phyloP scores from a whole-genome alignment of 495 filamentous ascomycete genomes.

The Aspergillus ellipticus region DNA sequence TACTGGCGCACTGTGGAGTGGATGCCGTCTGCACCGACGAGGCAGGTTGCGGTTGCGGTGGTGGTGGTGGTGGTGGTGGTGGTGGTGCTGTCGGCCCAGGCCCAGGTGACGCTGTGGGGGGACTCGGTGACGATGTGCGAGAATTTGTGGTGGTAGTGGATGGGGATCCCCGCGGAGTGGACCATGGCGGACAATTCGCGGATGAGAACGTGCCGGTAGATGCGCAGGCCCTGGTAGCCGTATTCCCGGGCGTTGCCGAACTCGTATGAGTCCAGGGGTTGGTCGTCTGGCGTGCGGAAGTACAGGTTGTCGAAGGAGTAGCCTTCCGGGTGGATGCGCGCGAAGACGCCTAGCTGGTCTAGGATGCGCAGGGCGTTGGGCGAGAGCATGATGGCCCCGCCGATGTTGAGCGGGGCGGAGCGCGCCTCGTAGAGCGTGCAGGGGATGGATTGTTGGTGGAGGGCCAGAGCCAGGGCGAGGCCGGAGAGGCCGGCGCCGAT shows the following conservation, averaged over 20 bases:
- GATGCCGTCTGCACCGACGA: slow-evolving; percentile 51
- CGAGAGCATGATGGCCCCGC: slow-evolving; percentile 51
- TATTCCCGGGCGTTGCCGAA: slow-evolving; percentile 41
- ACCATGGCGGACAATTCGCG: slow-evolving; percentile 29
- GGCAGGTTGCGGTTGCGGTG: slow-evolving; percentile 27
- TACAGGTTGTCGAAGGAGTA: slow-evolving; percentile 38
- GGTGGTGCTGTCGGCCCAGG: slow-evolving; percentile 36
- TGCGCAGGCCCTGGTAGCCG: slow-evolving; percentile 42
- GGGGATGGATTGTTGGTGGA: slow-evolving; percentile 36
- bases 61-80: no score
- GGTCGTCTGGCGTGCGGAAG: slow-evolving; percentile 35
- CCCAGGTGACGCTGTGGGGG: slow-evolving; percentile 32
- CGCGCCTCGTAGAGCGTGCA: slow-evolving; percentile 46
- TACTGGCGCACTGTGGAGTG: slow-evolving; percentile 43
- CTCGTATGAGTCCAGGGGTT: slow-evolving; percentile 39
- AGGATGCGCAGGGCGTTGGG: slow-evolving; percentile 50
- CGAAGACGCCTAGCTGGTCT: slow-evolving; percentile 42
- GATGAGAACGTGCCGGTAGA: slow-evolving; percentile 47
- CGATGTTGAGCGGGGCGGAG: slow-evolving; percentile 28
- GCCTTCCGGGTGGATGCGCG: slow-evolving; percentile 24
- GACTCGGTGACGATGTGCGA: slow-evolving; percentile 31
- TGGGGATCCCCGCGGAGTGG: slow-evolving; percentile 30
- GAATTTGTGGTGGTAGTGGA: slow-evolving; percentile 44
- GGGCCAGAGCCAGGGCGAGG: slow-evolving; percentile 40
- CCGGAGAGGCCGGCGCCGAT: slow-evolving; percentile 49